phyloP scores from a whole-genome alignment of 768 basidiomycete genomes.

The Boletus sp. region DNA sequence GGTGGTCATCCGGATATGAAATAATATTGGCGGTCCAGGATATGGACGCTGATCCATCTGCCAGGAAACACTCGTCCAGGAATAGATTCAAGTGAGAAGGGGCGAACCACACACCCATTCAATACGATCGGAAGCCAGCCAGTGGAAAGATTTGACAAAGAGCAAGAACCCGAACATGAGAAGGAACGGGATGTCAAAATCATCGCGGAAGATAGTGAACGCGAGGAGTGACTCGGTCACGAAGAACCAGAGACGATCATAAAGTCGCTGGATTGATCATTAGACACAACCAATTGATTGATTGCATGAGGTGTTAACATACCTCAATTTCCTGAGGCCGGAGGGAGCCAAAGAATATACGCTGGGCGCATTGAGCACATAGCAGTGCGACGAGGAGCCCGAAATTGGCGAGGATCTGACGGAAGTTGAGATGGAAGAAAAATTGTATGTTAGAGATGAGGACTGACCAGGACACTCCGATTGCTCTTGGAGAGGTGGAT shows the following conservation, averaged over 20 bases:
- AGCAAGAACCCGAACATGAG: conserved; percentile 93
- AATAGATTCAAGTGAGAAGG: not conserved
- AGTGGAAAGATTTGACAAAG: conserved; percentile 97
- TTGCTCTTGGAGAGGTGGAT: conserved; percentile 92
- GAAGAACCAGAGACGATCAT: conserved; percentile 97
- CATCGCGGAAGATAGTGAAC: conserved; percentile 95
- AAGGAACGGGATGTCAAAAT: conserved; percentile 89
- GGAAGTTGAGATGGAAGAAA: conserved; percentile 1
- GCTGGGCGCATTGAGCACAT: conserved; percentile 74
- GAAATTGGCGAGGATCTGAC: conserved; percentile 88
- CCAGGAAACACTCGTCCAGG: conserved; percentile 4
- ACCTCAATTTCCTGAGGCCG: conserved; percentile 92
- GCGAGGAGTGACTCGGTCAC: conserved; percentile 94
- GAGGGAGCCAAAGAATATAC: conserved; percentile 87
- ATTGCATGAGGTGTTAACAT: conserved; percentile 18
- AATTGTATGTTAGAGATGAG: not conserved
- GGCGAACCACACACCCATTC: conserved; percentile 73
- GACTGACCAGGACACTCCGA: conserved; percentile 82
- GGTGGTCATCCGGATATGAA: conserved; percentile 78
- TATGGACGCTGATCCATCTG: conserved; percentile 98
- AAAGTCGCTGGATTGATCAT: conserved; percentile 68
- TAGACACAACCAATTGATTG: not conserved
- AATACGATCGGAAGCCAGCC: conserved; percentile 92
- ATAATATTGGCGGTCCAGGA: conserved; percentile 76
- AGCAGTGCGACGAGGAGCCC: conserved; percentile 73